Evolutionary conservation across 2,329 filamentous ascomycete species (phyloP).

Genomic region (Arthrobotrys entomopaga): DNA sequence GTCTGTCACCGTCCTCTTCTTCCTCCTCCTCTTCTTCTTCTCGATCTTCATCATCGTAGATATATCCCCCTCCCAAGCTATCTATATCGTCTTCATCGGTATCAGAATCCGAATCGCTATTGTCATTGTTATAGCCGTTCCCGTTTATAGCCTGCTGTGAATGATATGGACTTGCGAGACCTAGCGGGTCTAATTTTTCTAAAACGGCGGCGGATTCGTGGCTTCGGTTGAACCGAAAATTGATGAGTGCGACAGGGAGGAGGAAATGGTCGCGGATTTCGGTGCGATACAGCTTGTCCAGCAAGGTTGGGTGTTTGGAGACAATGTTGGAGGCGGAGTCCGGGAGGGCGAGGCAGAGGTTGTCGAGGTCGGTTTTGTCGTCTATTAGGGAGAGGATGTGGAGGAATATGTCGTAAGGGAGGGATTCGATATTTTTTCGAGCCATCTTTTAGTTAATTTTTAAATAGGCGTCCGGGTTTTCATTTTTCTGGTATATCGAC

Average conservation of each 20-base stretch:
- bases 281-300: slow-evolving; percentile 16
- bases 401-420: slow-evolving; percentile 37
- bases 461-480: too few species aligned
- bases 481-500: neutral
- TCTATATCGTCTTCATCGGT: neutral
- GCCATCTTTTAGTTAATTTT: slow-evolving; percentile 4
- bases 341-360: slow-evolving; percentile 32
- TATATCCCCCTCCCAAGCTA: neutral
- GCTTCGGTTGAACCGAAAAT: slow-evolving; percentile 4
- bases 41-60: neutral
- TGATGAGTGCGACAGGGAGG: slow-evolving; percentile 1
- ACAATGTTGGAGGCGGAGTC: slow-evolving; percentile 1
- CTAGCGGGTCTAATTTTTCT: neutral
- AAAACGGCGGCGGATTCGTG: neutral
- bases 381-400: slow-evolving; percentile 25
- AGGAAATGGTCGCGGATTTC: slow-evolving; percentile 32
- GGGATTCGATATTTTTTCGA: slow-evolving; percentile 13
- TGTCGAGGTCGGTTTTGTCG: slow-evolving; percentile 39
- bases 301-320: neutral
- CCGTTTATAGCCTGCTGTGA: neutral
- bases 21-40: neutral
- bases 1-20: neutral
- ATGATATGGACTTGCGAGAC: neutral
- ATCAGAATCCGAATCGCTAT: neutral
- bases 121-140: neutral